Base-by-base conservation (phyloP, 2,329 filamentous ascomycete species). In the Aspergillus sp. region DNA sequence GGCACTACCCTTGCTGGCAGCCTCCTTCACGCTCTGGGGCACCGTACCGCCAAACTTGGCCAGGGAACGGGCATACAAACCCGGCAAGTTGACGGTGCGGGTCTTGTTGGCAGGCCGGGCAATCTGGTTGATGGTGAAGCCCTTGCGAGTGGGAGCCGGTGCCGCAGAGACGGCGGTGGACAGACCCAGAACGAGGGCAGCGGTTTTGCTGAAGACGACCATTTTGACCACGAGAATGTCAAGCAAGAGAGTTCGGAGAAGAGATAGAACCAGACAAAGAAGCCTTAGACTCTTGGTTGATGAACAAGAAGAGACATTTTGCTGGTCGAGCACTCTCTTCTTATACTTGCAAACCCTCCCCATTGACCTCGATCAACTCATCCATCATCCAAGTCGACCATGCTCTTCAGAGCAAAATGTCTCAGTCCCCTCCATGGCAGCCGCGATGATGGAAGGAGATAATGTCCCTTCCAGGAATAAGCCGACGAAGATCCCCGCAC, bases 151-250 rank as follows among this genome's bases (percentile, higher is more conserved):
- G 45, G 61, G 62, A 41, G 63, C 62, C 36, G 74, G 73, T 47
- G 70, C 65, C 53, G 74, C 74, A 17, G 68, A 72, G 6, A 64
- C 66, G 39, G 70, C 58, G 54, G 69, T 65, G 21, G 72, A 65
- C 17, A 76, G 64, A 60, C 70, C 67, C 50, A 71, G 61, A 38
- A 70, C 54, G 38, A 66, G 62, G 41, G 65, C 62, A 12, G 72
- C 68, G 41, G 73, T 55, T 58, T 71, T 73, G 65, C 65, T 72
- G 66, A 75, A 68, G 67, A 73, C 68, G 62, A 76, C 73, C 73
- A 76, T 76, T 23, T 28, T 30, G 32, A 38, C 50, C 55, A 41
- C 36, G 48, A 58, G 52, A 54, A 48, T 23, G 53, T 51, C 56
- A 53, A 53, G 48, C 48, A 53, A 39, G 21, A 30, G 30, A 17